Evolutionary conservation across 371 early-diverging fungal species (phyloP).

Genomic region (Amoeboaphelidium protococcarum): DNA sequence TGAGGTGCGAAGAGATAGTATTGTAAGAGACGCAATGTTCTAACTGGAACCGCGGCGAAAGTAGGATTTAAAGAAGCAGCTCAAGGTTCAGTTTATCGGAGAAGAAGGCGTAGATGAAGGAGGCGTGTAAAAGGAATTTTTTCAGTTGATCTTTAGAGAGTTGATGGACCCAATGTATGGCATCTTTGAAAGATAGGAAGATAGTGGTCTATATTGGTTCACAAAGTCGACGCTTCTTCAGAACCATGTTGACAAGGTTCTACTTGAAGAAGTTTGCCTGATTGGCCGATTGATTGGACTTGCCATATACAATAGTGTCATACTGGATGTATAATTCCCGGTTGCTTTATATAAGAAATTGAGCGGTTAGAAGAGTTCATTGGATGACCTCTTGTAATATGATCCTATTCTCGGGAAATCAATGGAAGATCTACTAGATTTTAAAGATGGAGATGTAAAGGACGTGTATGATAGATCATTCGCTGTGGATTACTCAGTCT

Average conservation of each 20-base stretch:
- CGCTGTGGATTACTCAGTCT: not conserved
- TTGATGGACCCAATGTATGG: conserved; percentile 12
- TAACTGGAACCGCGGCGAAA: conserved; percentile 9
- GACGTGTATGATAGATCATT: conserved; percentile 1
- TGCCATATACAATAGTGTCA: conserved; percentile 17
- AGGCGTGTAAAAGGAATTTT: conserved; percentile 22
- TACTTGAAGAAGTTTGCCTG: conserved; percentile 1
- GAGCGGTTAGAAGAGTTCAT: conserved; percentile 3
- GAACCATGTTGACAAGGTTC: conserved; percentile 1
- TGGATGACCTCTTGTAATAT: conserved; percentile 13
- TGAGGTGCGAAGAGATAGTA: conserved; percentile 44
- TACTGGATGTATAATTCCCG: conserved; percentile 16
- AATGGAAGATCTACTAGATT: conserved; percentile 6
- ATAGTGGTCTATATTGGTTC: not conserved
- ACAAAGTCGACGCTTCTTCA: no score
- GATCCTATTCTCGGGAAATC: conserved; percentile 8
- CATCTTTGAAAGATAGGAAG: conserved; percentile 9
- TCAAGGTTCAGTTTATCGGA: conserved; percentile 36
- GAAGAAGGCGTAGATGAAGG: conserved; percentile 62
- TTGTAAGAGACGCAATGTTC: conserved; percentile 57
- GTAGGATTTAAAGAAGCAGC: conserved; percentile 27
- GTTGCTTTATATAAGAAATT: conserved; percentile 16
- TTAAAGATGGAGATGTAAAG: conserved; percentile 8
- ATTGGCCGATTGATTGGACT: conserved; percentile 17
- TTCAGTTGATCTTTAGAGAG: conserved; percentile 14